These are phyloP conservation scores for Rhizopogon roseolus DNA, from an alignment of 768 basidiomycete species.

Conservation along the genomic window DNA sequence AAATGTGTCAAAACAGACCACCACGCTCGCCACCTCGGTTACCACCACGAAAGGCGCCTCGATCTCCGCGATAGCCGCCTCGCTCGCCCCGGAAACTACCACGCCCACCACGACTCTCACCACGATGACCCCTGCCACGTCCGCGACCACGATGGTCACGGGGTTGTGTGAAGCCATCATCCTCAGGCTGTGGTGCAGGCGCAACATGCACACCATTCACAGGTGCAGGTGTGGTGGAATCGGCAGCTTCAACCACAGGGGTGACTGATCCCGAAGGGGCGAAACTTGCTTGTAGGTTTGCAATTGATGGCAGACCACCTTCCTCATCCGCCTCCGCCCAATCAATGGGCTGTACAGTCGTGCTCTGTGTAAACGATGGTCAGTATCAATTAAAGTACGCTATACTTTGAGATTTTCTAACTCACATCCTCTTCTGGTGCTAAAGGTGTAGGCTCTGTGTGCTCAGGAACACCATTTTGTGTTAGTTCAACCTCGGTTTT, in stretches of 20 bases:
- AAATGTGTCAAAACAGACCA: not conserved
- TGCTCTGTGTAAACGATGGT: slow-evolving; percentile 10
- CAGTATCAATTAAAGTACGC: not conserved
- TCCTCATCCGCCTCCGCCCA: slow-evolving; percentile 81
- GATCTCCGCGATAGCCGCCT: slow-evolving; percentile 29
- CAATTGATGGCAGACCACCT: slow-evolving; percentile 72
- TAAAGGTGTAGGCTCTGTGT: not conserved
- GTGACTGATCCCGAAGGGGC: slow-evolving; percentile 71
- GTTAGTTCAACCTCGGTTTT: slow-evolving; percentile 33
- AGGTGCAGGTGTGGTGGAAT: slow-evolving; percentile 18
- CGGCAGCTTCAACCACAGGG: slow-evolving; percentile 36
- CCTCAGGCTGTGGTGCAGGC: slow-evolving; percentile 31
- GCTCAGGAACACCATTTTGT: slow-evolving; percentile 3
- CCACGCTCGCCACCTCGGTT: slow-evolving; percentile 31
- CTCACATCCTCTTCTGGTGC: not conserved
- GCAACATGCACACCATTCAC: slow-evolving; percentile 18
- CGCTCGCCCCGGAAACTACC: slow-evolving; percentile 39
- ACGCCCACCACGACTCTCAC: slow-evolving; percentile 36
- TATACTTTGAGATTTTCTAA: not conserved
- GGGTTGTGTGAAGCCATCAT: slow-evolving; percentile 59
- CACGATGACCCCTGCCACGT: slow-evolving; percentile 37
- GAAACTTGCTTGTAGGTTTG: slow-evolving; percentile 70
- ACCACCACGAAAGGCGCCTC: slow-evolving; percentile 34
- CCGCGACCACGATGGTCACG: slow-evolving; percentile 40
- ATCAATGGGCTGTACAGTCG: slow-evolving; percentile 46